phyloP scores from a whole-genome alignment of 352 stramenopile species.

The Pythium phragmiticola region DNA sequence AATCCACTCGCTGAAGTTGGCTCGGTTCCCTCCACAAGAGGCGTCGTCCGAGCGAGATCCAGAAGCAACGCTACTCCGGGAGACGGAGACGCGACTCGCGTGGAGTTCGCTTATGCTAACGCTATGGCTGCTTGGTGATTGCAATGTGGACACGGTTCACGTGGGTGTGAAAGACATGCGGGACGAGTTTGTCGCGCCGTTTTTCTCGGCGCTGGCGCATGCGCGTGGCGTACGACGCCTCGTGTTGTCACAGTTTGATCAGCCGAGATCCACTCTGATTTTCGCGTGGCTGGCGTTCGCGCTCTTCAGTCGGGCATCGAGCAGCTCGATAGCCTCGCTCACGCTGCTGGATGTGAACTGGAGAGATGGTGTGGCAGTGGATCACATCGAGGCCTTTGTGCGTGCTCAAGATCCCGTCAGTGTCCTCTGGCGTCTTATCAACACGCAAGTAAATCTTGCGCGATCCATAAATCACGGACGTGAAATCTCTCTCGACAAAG shows the following conservation, averaged over 20 bases:
- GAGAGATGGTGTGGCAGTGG: background rate
- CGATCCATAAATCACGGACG: background rate
- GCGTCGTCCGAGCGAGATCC: background rate
- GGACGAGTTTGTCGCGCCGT: constrained; percentile 5
- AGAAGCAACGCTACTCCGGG: background rate
- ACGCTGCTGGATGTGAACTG: constrained; percentile 1
- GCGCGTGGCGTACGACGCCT: background rate
- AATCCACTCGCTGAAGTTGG: background rate
- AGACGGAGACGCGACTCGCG: constrained; percentile 2
- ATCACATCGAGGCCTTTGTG: constrained; percentile 1
- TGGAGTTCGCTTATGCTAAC: constrained; percentile 9
- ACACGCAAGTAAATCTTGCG: background rate
- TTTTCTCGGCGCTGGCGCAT: constrained; percentile 7
- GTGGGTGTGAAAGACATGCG: background rate
- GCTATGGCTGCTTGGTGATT: background rate
- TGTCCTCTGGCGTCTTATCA: background rate
- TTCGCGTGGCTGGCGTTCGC: constrained; percentile 3
- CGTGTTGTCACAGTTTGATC: background rate
- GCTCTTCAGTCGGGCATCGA: background rate
- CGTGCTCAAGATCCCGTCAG: constrained; percentile 1
- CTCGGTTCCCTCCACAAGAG: constrained; percentile 1
- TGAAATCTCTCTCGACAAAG: background rate
- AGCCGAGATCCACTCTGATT: background rate
- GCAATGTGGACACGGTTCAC: background rate
- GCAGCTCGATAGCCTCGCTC: background rate